Evolutionary conservation across 2,329 filamentous ascomycete species (phyloP).

Genomic region (Phoma sp.): DNA sequence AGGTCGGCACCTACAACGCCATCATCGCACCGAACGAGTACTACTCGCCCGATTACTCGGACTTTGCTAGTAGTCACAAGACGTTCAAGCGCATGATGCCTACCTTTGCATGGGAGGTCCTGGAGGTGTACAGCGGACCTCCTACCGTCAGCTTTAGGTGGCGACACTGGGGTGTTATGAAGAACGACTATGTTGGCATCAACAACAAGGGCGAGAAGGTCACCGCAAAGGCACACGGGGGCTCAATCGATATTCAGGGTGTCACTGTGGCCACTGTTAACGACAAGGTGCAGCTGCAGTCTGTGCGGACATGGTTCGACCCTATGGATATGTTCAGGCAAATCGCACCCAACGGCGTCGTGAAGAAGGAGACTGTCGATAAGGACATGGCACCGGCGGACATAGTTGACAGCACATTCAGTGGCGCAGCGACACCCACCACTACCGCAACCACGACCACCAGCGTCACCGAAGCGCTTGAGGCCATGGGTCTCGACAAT

Average conservation of each 20-base stretch:
- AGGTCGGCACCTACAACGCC: conserved; percentile 73
- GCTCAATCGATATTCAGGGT: conserved; percentile 67
- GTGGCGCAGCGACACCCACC: conserved; percentile 12
- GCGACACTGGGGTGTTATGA: conserved; percentile 73
- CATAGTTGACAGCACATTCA: conserved; percentile 30
- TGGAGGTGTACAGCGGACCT: conserved; percentile 71
- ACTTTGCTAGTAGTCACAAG: conserved; percentile 71
- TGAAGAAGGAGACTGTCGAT: conserved; percentile 53
- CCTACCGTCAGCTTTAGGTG: conserved; percentile 68
- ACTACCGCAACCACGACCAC: conserved; percentile 7
- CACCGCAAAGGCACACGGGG: conserved; percentile 66
- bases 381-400: conserved; percentile 41
- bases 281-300: conserved; percentile 63
- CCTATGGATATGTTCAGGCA: conserved; percentile 71
- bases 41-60: conserved; percentile 67
- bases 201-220: conserved; percentile 70
- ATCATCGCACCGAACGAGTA: conserved; percentile 68
- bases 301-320: conserved; percentile 70
- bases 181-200: conserved; percentile 69
- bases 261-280: conserved; percentile 68
- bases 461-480: conserved; percentile 20
- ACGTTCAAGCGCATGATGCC: conserved; percentile 78
- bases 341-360: conserved; percentile 60
- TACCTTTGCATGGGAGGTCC: conserved; percentile 72
- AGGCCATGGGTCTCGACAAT: conserved; percentile 3